phyloP scores from a whole-genome alignment of 1,139 yeast genomes.

The Eremothecium sinecaudum region DNA sequence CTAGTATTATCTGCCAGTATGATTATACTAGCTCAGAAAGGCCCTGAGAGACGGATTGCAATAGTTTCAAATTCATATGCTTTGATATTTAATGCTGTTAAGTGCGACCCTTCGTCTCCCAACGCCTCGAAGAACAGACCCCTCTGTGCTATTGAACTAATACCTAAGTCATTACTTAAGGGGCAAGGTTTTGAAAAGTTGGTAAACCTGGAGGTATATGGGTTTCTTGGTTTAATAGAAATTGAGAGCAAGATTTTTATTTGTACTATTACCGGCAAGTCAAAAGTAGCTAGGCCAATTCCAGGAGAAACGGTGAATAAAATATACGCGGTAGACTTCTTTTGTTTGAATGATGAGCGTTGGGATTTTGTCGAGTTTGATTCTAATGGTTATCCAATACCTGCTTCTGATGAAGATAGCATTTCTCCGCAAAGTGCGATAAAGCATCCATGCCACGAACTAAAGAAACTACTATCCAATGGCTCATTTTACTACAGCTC shows the following conservation, averaged over 20 bases:
- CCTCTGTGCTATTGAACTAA: conserved; percentile 26
- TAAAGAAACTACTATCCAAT: conserved; percentile 66
- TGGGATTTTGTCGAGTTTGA: conserved; percentile 77
- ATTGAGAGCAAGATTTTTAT: conserved; percentile 59
- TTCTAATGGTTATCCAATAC: conserved; percentile 50
- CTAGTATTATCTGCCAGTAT: conserved; percentile 8
- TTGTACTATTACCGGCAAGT: conserved; percentile 68
- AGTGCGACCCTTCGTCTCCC: conserved; percentile 3
- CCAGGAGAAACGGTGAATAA: conserved; percentile 71
- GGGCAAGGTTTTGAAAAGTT: conserved; percentile 37
- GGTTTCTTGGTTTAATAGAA: conserved; percentile 77
- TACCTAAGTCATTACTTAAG: conserved; percentile 21
- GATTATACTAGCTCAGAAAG: conserved; percentile 22
- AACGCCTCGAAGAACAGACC: conserved; percentile 13
- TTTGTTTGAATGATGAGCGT: conserved; percentile 56
- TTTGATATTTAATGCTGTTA: conserved; percentile 21
- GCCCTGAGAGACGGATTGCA: conserved; percentile 26
- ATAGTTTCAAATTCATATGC: conserved; percentile 27
- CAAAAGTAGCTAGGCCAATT: conserved; percentile 77
- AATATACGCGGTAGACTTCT: conserved; percentile 76
- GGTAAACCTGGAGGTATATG: conserved; percentile 52
- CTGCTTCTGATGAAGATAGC: conserved; percentile 25
- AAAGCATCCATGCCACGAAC: conserved; percentile 77
- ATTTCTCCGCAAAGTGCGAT: conserved; percentile 20
- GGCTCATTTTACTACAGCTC: conserved; percentile 91